phyloP scores from a whole-genome alignment of 1,284 basidiomycete species.

The Boletus coffeatus region DNA sequence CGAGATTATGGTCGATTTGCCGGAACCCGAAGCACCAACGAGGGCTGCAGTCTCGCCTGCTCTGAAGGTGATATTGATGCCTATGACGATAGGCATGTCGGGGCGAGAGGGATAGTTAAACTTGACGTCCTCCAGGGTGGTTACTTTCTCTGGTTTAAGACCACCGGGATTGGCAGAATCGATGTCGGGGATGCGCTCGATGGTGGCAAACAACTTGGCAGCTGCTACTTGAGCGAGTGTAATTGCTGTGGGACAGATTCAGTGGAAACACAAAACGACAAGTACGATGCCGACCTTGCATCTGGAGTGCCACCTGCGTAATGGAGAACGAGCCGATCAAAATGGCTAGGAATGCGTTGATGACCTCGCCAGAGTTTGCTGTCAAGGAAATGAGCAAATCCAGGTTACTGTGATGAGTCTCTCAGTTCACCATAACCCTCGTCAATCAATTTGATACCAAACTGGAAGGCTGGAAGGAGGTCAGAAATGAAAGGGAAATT shows the following conservation, averaged over 20 bases:
- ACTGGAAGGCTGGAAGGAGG: constrained; percentile 53
- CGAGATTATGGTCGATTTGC: too few species aligned
- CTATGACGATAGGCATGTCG: too few species aligned
- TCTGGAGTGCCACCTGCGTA: constrained; percentile 72
- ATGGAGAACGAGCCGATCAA: constrained; percentile 89
- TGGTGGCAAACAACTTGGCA: constrained; percentile 90
- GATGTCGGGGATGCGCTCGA: too few species aligned
- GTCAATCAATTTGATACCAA: constrained; percentile 81
- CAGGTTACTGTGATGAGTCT: background rate
- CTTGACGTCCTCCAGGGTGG: too few species aligned
- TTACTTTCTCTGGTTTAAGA: too few species aligned
- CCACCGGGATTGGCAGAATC: too few species aligned
- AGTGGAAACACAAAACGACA: background rate
- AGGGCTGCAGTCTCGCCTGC: too few species aligned
- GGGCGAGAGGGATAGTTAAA: too few species aligned
- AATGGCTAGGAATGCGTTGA: constrained; percentile 83
- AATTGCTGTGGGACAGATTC: constrained; percentile 36
- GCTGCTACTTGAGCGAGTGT: constrained; percentile 64
- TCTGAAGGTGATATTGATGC: too few species aligned
- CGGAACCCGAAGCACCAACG: too few species aligned
- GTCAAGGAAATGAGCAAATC: constrained; percentile 12
- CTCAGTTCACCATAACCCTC: constrained; percentile 42
- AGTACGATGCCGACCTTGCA: constrained; percentile 52
- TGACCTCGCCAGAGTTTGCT: constrained; percentile 66
- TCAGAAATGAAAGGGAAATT: background rate